Conservation (phyloP, 495 filamentous ascomycete species). For the Penicillium canariense region DNA sequence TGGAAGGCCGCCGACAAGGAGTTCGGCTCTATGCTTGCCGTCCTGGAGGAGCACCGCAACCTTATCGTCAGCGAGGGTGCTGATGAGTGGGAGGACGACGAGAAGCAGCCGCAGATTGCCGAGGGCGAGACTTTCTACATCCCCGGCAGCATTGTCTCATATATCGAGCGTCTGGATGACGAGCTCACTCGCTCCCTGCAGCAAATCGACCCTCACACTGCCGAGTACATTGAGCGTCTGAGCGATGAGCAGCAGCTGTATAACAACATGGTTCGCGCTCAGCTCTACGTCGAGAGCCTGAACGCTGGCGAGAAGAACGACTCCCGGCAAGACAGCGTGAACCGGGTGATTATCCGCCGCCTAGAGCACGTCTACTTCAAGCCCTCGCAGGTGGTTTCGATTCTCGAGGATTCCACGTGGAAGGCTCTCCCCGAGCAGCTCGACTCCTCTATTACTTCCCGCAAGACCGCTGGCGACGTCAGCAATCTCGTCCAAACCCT, state of each 20-base stretch:
- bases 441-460: conserved; percentile 78
- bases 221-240: conserved; percentile 94
- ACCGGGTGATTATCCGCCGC: conserved; percentile 88
- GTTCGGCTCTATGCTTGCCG: conserved; percentile 68
- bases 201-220: conserved; percentile 96
- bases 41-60: conserved; percentile 73
- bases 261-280: conserved; percentile 79
- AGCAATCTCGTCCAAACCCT: conserved; percentile 77
- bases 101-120: conserved; percentile 74
- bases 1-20: conserved; percentile 95
- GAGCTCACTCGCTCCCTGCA: conserved; percentile 95
- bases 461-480: conserved; percentile 60
- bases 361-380: conserved; percentile 99
- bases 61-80: conserved; percentile 85
- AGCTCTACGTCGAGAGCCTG: conserved; percentile 84
- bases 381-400: conserved; percentile 88
- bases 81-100: conserved; percentile 99
- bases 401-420: conserved; percentile 90
- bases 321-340: conserved; percentile 74
- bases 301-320: conserved; percentile 68
- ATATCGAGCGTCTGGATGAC: conserved; percentile 93
- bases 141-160: conserved; percentile 90
- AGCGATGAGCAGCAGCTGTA: conserved; percentile 91
- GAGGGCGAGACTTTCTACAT: conserved; percentile 77
- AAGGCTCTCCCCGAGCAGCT: conserved; percentile 69